Evolutionary conservation across 371 early-diverging fungal species (phyloP).

Genomic region (Mucor racemosus): DNA sequence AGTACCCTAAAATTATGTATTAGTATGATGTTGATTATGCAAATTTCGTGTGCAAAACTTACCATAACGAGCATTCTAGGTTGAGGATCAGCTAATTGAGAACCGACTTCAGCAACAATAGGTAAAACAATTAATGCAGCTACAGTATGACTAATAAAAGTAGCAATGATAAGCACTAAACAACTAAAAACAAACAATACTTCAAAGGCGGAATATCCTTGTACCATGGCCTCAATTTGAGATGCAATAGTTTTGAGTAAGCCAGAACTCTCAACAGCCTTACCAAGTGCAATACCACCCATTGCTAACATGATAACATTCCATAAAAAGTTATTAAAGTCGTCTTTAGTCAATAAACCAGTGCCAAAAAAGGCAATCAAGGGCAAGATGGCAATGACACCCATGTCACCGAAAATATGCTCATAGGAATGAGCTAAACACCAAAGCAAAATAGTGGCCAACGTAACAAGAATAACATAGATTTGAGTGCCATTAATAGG

Average conservation of each 20-base stretch:
- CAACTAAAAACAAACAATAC: slow-evolving; percentile 70
- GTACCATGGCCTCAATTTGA: slow-evolving; percentile 63
- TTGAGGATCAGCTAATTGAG: slow-evolving; percentile 62
- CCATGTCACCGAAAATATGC: slow-evolving; percentile 75
- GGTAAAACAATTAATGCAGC: slow-evolving; percentile 82
- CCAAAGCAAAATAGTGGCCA: slow-evolving; percentile 79
- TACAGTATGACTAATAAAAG: slow-evolving; percentile 94
- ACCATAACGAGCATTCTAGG: slow-evolving; percentile 86
- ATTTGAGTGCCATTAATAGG: slow-evolving; percentile 70
- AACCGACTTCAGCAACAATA: slow-evolving; percentile 74
- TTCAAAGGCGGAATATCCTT: slow-evolving; percentile 61
- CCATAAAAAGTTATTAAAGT: slow-evolving; percentile 77
- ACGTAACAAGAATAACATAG: slow-evolving; percentile 69
- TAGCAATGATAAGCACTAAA: slow-evolving; percentile 76
- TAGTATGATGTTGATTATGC: not conserved
- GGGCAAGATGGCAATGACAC: slow-evolving; percentile 77
- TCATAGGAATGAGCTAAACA: slow-evolving; percentile 66
- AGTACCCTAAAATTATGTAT: slow-evolving; percentile 40
- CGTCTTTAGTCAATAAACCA: slow-evolving; percentile 79
- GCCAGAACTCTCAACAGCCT: slow-evolving; percentile 77
- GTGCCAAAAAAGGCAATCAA: slow-evolving; percentile 79
- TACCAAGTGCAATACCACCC: slow-evolving; percentile 84
- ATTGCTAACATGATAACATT: slow-evolving; percentile 82
- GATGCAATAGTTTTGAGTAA: slow-evolving; percentile 25
- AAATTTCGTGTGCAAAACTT: not conserved